Percentiles rank a stretch among this genome's conserved stretches.
phyloP scores from a whole-genome alignment of 1,284 basidiomycete genomes.

The Leccinum subspadiceum region DNA sequence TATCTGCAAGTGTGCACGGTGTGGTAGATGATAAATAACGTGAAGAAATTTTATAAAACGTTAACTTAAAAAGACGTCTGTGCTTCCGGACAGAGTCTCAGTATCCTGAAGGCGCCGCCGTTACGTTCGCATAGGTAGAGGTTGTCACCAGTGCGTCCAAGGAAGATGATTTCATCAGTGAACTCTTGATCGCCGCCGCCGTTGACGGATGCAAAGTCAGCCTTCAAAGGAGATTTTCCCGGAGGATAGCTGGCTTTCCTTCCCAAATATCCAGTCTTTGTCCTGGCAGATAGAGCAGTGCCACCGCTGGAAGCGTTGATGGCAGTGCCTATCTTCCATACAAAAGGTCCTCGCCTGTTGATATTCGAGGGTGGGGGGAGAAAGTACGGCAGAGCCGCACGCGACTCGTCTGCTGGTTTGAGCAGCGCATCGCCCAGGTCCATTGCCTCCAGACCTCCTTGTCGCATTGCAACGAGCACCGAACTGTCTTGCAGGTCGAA shows the following conservation, averaged over 20 bases:
- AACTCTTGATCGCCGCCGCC: slow-evolving; percentile 59
- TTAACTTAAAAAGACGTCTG: slow-evolving; percentile 13
- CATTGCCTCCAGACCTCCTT: slow-evolving; percentile 76
- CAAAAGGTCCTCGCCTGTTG: slow-evolving; percentile 67
- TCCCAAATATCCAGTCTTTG: slow-evolving; percentile 37
- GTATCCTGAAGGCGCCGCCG: slow-evolving; percentile 67
- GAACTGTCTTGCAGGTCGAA: slow-evolving; percentile 72
- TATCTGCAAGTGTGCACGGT: slow-evolving; percentile 25
- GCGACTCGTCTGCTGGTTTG: slow-evolving; percentile 72
- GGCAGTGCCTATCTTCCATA: slow-evolving; percentile 77
- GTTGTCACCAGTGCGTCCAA: slow-evolving; percentile 70
- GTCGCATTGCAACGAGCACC: slow-evolving; percentile 76
- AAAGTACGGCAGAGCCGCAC: slow-evolving; percentile 66
- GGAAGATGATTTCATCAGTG: slow-evolving; percentile 70
- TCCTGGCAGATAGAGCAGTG: slow-evolving; percentile 42
- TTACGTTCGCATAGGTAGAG: slow-evolving; percentile 80
- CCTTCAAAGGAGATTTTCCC: slow-evolving; percentile 46
- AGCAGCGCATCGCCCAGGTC: slow-evolving; percentile 75
- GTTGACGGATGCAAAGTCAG: slow-evolving; percentile 46
- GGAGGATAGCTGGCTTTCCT: slow-evolving; percentile 54
- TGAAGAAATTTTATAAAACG: slow-evolving; percentile 5
- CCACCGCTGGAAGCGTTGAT: slow-evolving; percentile 44
- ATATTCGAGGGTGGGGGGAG: slow-evolving; percentile 54
- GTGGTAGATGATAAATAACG: slow-evolving; percentile 20
- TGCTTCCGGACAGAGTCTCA: slow-evolving; percentile 54